phyloP scores from a whole-genome alignment of 2,329 filamentous ascomycete genomes.

The Epichloe festucae region DNA sequence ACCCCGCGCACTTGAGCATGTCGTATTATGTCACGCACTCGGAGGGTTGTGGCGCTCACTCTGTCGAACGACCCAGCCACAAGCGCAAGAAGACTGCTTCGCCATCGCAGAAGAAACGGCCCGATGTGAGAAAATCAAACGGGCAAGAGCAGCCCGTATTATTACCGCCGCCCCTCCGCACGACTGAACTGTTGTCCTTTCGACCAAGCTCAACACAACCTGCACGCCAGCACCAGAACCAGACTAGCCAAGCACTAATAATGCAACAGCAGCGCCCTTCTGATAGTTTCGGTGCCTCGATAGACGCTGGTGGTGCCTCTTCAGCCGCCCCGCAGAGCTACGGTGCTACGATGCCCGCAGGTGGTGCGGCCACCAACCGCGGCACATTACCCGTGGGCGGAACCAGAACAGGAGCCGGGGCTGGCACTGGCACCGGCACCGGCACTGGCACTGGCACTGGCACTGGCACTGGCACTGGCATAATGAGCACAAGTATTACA shows the following conservation, averaged over 20 bases:
- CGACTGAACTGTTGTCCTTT: not conserved
- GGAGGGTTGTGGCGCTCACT: conserved; percentile 13
- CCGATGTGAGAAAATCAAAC: not conserved
- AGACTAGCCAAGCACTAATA: conserved; percentile 9
- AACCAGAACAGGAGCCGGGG: not conserved
- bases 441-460: too few relatives aligned
- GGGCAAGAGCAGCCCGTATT: not conserved
- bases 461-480: too few relatives aligned
- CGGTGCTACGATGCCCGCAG: conserved; percentile 7
- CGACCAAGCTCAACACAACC: not conserved
- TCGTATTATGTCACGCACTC: conserved; percentile 33
- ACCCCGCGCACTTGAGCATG: conserved; percentile 62
- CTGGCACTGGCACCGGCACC: too few relatives aligned
- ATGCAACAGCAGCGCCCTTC: not conserved
- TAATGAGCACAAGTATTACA: not conserved
- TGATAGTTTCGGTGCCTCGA: not conserved
- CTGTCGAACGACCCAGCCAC: conserved; percentile 14
- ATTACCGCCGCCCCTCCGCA: not conserved
- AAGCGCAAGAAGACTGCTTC: conserved; percentile 34
- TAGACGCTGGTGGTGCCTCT: not conserved
- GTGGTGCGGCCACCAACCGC: not conserved
- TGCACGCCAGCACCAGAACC: not conserved
- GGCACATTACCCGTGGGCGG: conserved; percentile 2
- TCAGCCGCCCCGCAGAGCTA: conserved; percentile 10
- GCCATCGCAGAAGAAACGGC: conserved; percentile 1